phyloP scores from a whole-genome alignment of 1,284 basidiomycete genomes.

The Sporisorium scitamineum region DNA sequence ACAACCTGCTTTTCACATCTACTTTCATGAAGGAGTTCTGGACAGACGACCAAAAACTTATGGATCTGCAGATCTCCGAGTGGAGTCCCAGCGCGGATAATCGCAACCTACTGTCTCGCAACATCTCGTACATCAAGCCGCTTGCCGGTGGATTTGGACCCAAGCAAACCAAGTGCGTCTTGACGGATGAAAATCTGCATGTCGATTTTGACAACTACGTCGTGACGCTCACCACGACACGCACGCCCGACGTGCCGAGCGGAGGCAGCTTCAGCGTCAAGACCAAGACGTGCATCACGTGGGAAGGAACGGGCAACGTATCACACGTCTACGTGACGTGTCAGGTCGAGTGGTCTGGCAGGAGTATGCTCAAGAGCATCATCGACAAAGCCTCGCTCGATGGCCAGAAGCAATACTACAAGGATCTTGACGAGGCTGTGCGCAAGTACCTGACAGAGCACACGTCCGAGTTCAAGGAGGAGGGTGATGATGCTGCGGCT shows the following conservation, averaged over 20 bases:
- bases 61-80: constrained; percentile 67
- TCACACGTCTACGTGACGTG: constrained; percentile 87
- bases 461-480: constrained; percentile 86
- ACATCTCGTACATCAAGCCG: constrained; percentile 96
- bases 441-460: constrained; percentile 84
- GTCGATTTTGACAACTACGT: constrained; percentile 88
- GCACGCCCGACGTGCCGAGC: constrained; percentile 92
- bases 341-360: constrained; percentile 93
- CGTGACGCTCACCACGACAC: constrained; percentile 86
- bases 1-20: constrained; percentile 95
- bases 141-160: constrained; percentile 88
- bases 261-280: constrained; percentile 92
- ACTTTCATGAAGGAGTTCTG: constrained; percentile 96
- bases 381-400: constrained; percentile 92
- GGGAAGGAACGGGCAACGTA: constrained; percentile 80
- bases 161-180: constrained; percentile 93
- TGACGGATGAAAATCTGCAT: constrained; percentile 84
- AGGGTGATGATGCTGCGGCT: constrained; percentile 75
- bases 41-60: constrained; percentile 86
- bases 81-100: constrained; percentile 73
- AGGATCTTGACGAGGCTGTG: constrained; percentile 84
- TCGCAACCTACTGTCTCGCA: constrained; percentile 78
- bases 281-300: constrained; percentile 92
- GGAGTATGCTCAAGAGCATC: constrained; percentile 95
- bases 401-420: constrained; percentile 91